Conservation (phyloP, 2,329 filamentous ascomycete species). For the Daldinia eschscholtzii region DNA sequence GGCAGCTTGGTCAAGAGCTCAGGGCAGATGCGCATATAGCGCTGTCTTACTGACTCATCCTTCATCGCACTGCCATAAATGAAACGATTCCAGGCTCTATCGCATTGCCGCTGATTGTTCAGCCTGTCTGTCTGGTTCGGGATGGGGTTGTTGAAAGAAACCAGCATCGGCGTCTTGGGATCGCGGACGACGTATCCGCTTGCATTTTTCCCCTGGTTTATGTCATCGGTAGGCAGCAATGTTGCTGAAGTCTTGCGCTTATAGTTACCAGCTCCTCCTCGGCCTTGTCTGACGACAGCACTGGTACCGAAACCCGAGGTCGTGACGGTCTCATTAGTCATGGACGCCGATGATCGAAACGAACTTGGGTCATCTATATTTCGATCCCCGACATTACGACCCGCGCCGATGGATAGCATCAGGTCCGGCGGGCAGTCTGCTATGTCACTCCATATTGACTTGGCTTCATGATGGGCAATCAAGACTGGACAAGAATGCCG, state of each 20-base stretch:
- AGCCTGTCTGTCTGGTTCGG: slow-evolving; percentile 47
- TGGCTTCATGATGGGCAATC: slow-evolving; percentile 49
- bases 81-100: slow-evolving; percentile 48
- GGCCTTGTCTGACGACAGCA: slow-evolving; percentile 49
- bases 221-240: slow-evolving; percentile 10
- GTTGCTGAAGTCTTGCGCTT: slow-evolving; percentile 43
- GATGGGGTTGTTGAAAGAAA: slow-evolving; percentile 50
- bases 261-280: slow-evolving; percentile 51
- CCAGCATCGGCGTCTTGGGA: slow-evolving; percentile 49
- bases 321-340: slow-evolving; percentile 44
- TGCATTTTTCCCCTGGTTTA: slow-evolving; percentile 26
- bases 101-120: slow-evolving; percentile 47
- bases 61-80: slow-evolving; percentile 39
- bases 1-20: slow-evolving; percentile 49
- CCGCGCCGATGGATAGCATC: slow-evolving; percentile 50
- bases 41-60: slow-evolving; percentile 37
- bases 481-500: slow-evolving; percentile 47
- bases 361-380: slow-evolving; percentile 28
- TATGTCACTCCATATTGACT: slow-evolving; percentile 49
- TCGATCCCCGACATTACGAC: slow-evolving; percentile 49
- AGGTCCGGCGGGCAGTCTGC: slow-evolving; percentile 47
- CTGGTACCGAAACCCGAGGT: slow-evolving; percentile 30
- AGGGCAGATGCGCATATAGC: slow-evolving; percentile 51
- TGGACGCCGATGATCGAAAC: slow-evolving; percentile 37
- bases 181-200: slow-evolving; percentile 51